These are phyloP conservation scores for Ogataea minuta DNA, from an alignment of 805 yeast species.

Conservation along the genomic window DNA sequence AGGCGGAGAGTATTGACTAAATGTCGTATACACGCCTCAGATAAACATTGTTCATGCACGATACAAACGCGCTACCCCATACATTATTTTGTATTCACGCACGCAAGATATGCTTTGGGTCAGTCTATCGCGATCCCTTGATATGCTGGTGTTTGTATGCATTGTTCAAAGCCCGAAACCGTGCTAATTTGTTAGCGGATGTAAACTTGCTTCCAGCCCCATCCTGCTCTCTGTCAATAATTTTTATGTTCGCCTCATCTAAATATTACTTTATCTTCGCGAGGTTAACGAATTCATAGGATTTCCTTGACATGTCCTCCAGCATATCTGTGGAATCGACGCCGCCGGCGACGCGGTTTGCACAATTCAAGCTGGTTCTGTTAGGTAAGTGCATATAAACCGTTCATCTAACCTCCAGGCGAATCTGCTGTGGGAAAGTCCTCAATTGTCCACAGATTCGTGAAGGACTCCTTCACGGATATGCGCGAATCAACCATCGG, in stretches of 20 bases:
- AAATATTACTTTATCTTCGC: slow-evolving; percentile 9
- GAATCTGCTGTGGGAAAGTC: slow-evolving; percentile 72
- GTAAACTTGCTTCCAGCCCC: neutral
- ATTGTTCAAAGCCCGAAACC: too few species aligned
- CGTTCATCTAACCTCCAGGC: slow-evolving; percentile 33
- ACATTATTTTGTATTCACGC: too few species aligned
- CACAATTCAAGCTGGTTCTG: slow-evolving; percentile 60
- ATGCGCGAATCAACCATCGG: slow-evolving; percentile 79
- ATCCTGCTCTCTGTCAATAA: neutral
- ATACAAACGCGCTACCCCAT: too few species aligned
- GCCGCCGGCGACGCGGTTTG: slow-evolving; percentile 32
- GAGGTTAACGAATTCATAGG: slow-evolving; percentile 4
- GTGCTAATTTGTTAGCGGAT: too few species aligned
- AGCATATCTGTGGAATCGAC: slow-evolving; percentile 9
- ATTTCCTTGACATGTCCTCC: slow-evolving; percentile 19
- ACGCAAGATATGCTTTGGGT: too few species aligned
- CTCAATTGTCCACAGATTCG: slow-evolving; percentile 66
- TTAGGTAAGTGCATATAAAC: slow-evolving; percentile 31
- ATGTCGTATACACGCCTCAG: too few species aligned
- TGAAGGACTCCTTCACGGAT: slow-evolving; percentile 70
- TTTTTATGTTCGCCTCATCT: slow-evolving; percentile 2
- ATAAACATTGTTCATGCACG: too few species aligned
- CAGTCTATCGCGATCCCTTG: too few species aligned
- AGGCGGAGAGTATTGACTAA: too few species aligned
- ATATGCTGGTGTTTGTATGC: too few species aligned